These are phyloP conservation scores for Monilinia polystroma DNA, from an alignment of 2,329 filamentous ascomycete genomes.

Conservation along the genomic window DNA sequence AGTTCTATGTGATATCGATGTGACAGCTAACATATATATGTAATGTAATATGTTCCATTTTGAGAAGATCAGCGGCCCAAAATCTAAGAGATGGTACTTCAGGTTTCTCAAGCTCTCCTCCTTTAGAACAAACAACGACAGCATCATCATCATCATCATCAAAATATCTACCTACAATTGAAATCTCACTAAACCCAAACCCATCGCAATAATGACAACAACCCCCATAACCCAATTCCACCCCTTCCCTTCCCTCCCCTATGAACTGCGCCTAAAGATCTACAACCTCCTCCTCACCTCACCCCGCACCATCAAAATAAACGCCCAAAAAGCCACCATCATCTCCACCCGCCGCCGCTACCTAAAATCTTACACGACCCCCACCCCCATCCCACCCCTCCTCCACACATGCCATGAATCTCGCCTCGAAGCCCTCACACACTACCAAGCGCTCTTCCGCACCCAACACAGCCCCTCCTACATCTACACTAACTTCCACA, in stretches of 20 bases:
- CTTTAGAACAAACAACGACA: neutral
- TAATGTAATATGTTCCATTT: no score
- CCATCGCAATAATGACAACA: neutral
- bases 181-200: neutral
- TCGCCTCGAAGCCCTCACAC: slow-evolving; percentile 32
- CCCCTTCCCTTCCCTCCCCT: slow-evolving; percentile 35
- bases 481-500: slow-evolving; percentile 31
- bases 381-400: slow-evolving; percentile 33
- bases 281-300: slow-evolving; percentile 28
- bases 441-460: slow-evolving; percentile 28
- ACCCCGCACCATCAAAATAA: slow-evolving; percentile 30
- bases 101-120: no score
- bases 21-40: no score
- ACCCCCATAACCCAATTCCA: slow-evolving; percentile 29
- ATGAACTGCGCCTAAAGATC: slow-evolving; percentile 37
- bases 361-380: slow-evolving; percentile 28
- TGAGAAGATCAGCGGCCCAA: no score
- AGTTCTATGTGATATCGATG: no score
- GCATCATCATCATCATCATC: neutral
- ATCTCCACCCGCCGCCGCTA: slow-evolving; percentile 21
- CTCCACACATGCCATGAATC: slow-evolving; percentile 39
- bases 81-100: no score
- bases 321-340: slow-evolving; percentile 27
- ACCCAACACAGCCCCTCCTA: slow-evolving; percentile 23
- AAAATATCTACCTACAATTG: no score